These are phyloP conservation scores for Atkinsonella hypoxylon DNA, from an alignment of 2,329 filamentous ascomycete species.

Conservation along the genomic window DNA sequence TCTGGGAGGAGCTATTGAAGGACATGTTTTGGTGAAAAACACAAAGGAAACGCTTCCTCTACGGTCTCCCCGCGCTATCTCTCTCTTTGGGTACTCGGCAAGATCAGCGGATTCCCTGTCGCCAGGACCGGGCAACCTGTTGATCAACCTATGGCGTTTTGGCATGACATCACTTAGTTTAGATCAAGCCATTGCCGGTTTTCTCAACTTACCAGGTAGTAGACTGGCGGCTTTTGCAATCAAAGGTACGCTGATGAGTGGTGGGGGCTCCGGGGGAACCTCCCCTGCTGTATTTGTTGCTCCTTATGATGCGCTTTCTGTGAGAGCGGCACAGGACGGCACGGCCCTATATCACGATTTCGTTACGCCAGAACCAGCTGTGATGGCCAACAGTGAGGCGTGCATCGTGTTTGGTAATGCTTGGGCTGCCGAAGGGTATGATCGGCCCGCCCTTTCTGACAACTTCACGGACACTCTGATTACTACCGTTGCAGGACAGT, in stretches of 20 bases:
- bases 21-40: conserved; percentile 55
- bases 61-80: conserved; percentile 35
- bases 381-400: conserved; percentile 42
- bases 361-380: conserved; percentile 30
- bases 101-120: conserved; percentile 31
- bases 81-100: conserved; percentile 51
- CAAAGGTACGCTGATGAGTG: conserved; percentile 30
- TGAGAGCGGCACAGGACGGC: conserved; percentile 40
- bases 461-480: conserved; percentile 51
- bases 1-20: conserved; percentile 47
- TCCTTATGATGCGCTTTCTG: conserved; percentile 42
- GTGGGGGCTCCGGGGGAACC: conserved; percentile 36
- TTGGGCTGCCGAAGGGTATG: conserved; percentile 61
- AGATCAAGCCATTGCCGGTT: conserved; percentile 13
- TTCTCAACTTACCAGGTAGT: neutral
- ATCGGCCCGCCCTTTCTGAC: conserved; percentile 50
- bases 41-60: conserved; percentile 41
- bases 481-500: conserved; percentile 42
- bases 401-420: conserved; percentile 58
- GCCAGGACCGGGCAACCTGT: conserved; percentile 20
- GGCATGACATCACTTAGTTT: conserved; percentile 13
- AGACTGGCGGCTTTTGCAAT: conserved; percentile 16
- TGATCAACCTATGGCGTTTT: conserved; percentile 22
- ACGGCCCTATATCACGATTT: conserved; percentile 51
- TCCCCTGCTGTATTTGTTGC: conserved; percentile 35